Base-by-base conservation (phyloP, 108 stramenopile genomes). In the Parietichytrium sp. region DNA sequence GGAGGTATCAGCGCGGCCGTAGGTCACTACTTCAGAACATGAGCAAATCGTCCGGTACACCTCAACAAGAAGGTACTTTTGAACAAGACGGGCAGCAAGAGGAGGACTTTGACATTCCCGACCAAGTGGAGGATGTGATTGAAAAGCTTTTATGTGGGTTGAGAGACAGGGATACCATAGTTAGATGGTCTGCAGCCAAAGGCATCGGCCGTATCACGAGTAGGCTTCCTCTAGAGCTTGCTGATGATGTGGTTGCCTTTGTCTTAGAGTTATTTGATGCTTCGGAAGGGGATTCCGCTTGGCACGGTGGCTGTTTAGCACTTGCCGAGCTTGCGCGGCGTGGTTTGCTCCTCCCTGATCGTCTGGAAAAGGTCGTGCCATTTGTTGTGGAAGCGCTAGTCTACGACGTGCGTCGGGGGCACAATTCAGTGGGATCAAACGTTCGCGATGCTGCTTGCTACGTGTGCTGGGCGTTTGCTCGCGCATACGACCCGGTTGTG, bases 391-490 rank as follows among this genome's bases (percentile, higher is more conserved):
- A 80, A 25, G 95, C 96, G 0, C 93, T 86, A 4, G 31, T 91
- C 47, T 99, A 93, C 83, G 98, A 99, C 84, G 89, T 95, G 16
- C 89, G 92, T 27, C 82, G 95, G 16, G 92, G 93, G 10, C 91
- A 94, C 61, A 89, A 93, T 29, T 94, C 95, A 78, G 93, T 98
- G 0, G 98, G 98, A 0, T 87, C 96, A 0, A 93, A 99, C 81
- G 98, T 99, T 31, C 85, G 98, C 18, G 98, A 99, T 86, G 96
- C 98, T 2, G 95, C 95, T 18, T 98, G 96, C 78, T 99, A 99
- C 82, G 95, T 96, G 10, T 96, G 93, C 83, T 99, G 98, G 98
- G 96, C 98, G 1, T 96, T 98, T 83, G 96, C 97, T 6, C 87
- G 98, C 49, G 97, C 98, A 6, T 99, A 98, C 83, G 88, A 88